Evolutionary conservation across 805 yeast genomes (phyloP), one percentile per base, ranked within the genome.

Genomic region (Teunomyces funiuensis): DNA sequence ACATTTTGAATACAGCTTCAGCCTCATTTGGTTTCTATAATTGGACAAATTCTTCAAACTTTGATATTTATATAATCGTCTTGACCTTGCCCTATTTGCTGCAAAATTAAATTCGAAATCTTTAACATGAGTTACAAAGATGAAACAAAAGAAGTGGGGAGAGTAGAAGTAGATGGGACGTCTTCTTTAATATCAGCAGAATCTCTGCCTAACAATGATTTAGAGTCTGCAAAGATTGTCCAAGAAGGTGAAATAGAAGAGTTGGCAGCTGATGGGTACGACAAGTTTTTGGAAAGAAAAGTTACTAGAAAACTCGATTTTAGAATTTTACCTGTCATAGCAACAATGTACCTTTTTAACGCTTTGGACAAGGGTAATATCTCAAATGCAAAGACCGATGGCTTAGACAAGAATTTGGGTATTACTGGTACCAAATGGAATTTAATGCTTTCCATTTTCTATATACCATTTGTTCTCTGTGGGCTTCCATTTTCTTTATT

Each of bases 361-460:
- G 71, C 76, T 10, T 61, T 75, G 41, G 78, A 75, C 51, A 71
- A 70, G 46, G 75, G 76, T 11, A 74, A 75, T 47, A 72, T 74
- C 36, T 65, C 73, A 11, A 74, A 74, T 52, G 79, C 79, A 13
- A 72, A 72, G 48, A 73, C 77, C 1, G 71, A 72, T 44, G 73
- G 73, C 23, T 51, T 75, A 36, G 74, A 65, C 19, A 48, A 42
- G 4, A 76, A 74, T 45, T 52, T 75, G 14, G 64, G 64, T 25
- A 65, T 75, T 36, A 49, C 50, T 4, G 74, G 73, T 16, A 58
- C 63, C 22, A 61, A 72, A 42, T 75, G 75, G 74, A 73, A 73
- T 49, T 51, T 65, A 25, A 63, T 72, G 63, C 58, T 74, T 17
- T 68, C 76, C 3, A 65, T 74, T 11, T 73, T 72, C 49, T 73